Percentiles rank a stretch among this genome's conserved stretches.
These are phyloP conservation scores for Pythium phragmitis DNA, from an alignment of 352 stramenopile species.

Conservation along the genomic window DNA sequence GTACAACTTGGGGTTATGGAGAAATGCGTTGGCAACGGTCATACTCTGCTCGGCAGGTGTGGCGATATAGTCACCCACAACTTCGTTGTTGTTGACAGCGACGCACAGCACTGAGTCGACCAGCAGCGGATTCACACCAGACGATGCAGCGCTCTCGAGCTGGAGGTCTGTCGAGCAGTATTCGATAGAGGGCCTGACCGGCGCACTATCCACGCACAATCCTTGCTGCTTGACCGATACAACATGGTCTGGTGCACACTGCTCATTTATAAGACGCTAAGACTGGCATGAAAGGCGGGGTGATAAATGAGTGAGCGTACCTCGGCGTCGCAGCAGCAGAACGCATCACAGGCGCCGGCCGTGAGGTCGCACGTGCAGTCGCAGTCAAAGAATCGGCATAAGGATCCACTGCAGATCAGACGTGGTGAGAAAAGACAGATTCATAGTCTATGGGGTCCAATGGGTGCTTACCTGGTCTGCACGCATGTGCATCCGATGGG, in stretches of 20 bases:
- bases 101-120: conserved; percentile 50
- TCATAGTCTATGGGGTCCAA: background rate
- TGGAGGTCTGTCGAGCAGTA: conserved; percentile 46
- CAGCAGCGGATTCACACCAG: conserved; percentile 34
- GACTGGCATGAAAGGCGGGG: background rate
- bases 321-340: conserved; percentile 53
- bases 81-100: conserved; percentile 49
- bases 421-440: background rate
- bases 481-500: conserved; percentile 45
- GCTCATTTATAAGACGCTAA: background rate
- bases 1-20: conserved; percentile 37
- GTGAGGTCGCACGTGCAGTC: conserved; percentile 46
- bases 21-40: conserved; percentile 35
- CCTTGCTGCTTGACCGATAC: conserved; percentile 15
- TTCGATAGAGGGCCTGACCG: conserved; percentile 28
- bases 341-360: conserved; percentile 39
- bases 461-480: conserved; percentile 21
- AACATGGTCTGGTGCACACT: conserved; percentile 38
- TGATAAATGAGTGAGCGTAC: conserved; percentile 9
- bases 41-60: conserved; percentile 32
- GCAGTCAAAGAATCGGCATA: conserved; percentile 43
- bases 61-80: conserved; percentile 37
- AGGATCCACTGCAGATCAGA: conserved; percentile 15
- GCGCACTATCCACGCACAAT: conserved; percentile 28
- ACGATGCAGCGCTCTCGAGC: conserved; percentile 20